phyloP scores from a whole-genome alignment of 768 basidiomycete genomes.

The Goffeauzyma gilvescens region DNA sequence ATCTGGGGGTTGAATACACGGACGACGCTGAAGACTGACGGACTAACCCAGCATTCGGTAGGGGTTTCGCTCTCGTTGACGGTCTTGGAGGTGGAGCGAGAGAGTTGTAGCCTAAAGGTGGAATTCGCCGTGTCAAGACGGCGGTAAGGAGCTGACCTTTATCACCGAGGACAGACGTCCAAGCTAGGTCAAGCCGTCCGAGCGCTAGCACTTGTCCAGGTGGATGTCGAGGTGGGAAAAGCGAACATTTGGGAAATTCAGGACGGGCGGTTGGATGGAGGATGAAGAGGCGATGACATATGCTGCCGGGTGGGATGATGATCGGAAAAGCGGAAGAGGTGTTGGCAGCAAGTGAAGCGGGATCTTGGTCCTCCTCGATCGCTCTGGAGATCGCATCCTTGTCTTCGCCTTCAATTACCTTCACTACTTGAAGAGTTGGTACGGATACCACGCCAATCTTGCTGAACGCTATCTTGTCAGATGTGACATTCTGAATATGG shows the following conservation, averaged over 20 bases:
- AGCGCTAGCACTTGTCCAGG: constrained; percentile 60
- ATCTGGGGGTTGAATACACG: too few species aligned
- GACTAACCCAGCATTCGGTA: too few species aligned
- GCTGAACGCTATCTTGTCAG: constrained; percentile 64
- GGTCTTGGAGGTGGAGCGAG: neutral
- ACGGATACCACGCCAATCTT: constrained; percentile 36
- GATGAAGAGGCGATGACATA: constrained; percentile 73
- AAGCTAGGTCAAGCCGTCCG: constrained; percentile 72
- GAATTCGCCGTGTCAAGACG: constrained; percentile 66
- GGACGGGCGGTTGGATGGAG: constrained; percentile 38
- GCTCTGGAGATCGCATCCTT: constrained; percentile 10
- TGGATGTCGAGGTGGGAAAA: constrained; percentile 34
- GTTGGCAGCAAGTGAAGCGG: too few species aligned
- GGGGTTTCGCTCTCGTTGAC: neutral
- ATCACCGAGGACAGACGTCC: constrained; percentile 70
- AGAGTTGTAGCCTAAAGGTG: constrained; percentile 18
- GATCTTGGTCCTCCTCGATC: constrained; percentile 46
- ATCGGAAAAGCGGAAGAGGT: too few species aligned
- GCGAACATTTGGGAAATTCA: constrained; percentile 18
- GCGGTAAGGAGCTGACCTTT: constrained; percentile 73
- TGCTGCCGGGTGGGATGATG: constrained; percentile 64
- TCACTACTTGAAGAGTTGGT: constrained; percentile 29
- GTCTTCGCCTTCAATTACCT: constrained; percentile 12
- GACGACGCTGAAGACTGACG: too few species aligned
- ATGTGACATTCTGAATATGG: constrained; percentile 73